Conservation (phyloP, 2,329 filamentous ascomycete species). For the Lasiodiplodia hormozganensis region DNA sequence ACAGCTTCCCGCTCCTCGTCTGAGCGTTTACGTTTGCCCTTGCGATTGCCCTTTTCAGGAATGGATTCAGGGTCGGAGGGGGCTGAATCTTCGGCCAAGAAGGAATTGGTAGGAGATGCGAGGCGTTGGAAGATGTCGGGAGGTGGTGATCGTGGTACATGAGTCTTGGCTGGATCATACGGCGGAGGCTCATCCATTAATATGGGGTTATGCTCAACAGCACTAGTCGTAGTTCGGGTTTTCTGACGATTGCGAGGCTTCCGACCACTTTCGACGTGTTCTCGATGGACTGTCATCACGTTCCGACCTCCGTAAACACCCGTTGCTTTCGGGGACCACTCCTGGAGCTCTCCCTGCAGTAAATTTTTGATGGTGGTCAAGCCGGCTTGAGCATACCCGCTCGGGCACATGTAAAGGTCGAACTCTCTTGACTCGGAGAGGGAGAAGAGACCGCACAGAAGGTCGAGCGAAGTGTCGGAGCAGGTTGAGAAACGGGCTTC, state of each 20-base stretch:
- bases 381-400: constrained; percentile 10
- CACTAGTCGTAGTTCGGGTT: not conserved
- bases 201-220: not conserved
- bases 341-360: not conserved
- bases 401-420: constrained; percentile 5
- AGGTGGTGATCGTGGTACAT: not conserved
- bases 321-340: not conserved
- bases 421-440: not conserved
- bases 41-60: not conserved
- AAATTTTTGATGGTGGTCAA: not conserved
- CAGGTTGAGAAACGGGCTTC: not conserved
- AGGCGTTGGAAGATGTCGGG: not conserved
- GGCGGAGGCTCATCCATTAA: not conserved
- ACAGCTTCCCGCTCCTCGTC: not conserved
- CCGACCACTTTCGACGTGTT: not conserved
- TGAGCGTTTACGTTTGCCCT: constrained; percentile 8
- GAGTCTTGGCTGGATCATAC: not conserved
- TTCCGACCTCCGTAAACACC: constrained; percentile 6
- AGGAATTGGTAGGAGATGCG: not conserved
- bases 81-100: not conserved
- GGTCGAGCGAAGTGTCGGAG: constrained; percentile 15
- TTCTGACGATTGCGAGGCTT: not conserved
- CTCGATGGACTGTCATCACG: not conserved
- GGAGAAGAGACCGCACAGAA: constrained; percentile 17
- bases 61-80: not conserved